These are phyloP conservation scores for Anthoceros angustus DNA, from an alignment of 225 moss, liverwort and hornwort species.

Conservation along the genomic window DNA sequence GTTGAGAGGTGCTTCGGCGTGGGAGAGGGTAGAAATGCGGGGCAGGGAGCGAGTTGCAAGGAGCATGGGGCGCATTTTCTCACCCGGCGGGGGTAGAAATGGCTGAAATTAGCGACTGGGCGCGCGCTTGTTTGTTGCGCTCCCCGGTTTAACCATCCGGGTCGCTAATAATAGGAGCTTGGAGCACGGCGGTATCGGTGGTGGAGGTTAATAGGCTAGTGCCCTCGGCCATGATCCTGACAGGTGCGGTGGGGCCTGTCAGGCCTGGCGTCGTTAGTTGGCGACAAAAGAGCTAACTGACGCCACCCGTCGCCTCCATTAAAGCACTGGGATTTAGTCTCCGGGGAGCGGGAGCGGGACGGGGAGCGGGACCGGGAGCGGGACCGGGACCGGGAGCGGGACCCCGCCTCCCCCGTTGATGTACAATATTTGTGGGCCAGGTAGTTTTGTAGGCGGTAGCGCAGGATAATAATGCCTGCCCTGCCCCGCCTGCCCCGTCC, in stretches of 20 bases:
- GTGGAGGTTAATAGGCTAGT: background rate
- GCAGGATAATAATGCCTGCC: background rate
- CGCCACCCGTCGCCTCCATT: slow-evolving; percentile 3
- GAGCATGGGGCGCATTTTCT: too few species aligned
- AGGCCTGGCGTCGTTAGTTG: slow-evolving; percentile 3
- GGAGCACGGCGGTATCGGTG: background rate
- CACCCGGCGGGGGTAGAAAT: too few species aligned
- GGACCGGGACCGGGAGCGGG: too few species aligned
- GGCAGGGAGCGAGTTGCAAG: background rate
- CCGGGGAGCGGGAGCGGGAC: too few species aligned
- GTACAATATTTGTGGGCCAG: background rate
- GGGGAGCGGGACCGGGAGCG: too few species aligned
- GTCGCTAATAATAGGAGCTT: slow-evolving; percentile 3
- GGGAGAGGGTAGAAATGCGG: background rate
- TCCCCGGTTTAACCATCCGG: background rate
- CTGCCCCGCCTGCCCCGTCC: background rate
- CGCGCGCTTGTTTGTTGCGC: background rate
- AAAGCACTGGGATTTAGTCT: background rate
- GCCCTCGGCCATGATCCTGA: background rate
- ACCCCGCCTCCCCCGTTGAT: too few species aligned
- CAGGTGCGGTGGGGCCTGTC: slow-evolving; percentile 1
- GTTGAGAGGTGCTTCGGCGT: background rate
- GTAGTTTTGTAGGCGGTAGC: background rate
- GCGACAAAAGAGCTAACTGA: slow-evolving; percentile 4
- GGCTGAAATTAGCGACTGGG: background rate